Conservation (phyloP, 83 land plant species). For the Thuja plicata region DNA sequence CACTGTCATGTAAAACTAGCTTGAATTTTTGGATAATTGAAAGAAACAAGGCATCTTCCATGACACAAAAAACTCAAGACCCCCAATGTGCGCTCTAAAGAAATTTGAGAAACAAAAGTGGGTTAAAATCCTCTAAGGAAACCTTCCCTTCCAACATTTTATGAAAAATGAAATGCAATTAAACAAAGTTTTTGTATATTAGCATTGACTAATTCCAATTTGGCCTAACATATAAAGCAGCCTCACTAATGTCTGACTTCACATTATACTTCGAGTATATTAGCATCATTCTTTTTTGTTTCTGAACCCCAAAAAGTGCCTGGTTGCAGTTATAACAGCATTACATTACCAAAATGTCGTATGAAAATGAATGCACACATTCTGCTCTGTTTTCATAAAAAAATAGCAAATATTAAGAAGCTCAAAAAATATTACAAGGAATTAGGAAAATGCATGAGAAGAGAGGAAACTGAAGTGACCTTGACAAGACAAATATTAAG, state of each 20-base stretch:
- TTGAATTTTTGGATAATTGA: neutral
- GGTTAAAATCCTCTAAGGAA: neutral
- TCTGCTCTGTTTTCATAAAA: neutral
- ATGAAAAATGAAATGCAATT: slow-evolving; percentile 2
- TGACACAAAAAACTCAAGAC: neutral
- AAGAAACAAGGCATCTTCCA: neutral
- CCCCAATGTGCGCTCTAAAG: neutral
- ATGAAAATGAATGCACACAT: neutral
- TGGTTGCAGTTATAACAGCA: neutral
- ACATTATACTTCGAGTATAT: neutral
- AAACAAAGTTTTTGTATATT: neutral
- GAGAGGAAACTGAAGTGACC: slow-evolving; percentile 36
- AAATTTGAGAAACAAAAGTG: neutral
- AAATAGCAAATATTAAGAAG: neutral
- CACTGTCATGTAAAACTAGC: neutral
- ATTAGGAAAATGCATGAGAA: neutral
- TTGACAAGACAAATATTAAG: no score
- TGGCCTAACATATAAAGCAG: neutral
- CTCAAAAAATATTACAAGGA: neutral
- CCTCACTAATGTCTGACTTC: neutral
- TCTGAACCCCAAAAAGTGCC: neutral
- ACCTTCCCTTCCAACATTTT: neutral
- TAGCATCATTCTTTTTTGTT: neutral
- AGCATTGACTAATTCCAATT: neutral
- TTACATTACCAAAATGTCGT: neutral